phyloP scores from a whole-genome alignment of 768 basidiomycete genomes.

The Lactarius sanguifluus region DNA sequence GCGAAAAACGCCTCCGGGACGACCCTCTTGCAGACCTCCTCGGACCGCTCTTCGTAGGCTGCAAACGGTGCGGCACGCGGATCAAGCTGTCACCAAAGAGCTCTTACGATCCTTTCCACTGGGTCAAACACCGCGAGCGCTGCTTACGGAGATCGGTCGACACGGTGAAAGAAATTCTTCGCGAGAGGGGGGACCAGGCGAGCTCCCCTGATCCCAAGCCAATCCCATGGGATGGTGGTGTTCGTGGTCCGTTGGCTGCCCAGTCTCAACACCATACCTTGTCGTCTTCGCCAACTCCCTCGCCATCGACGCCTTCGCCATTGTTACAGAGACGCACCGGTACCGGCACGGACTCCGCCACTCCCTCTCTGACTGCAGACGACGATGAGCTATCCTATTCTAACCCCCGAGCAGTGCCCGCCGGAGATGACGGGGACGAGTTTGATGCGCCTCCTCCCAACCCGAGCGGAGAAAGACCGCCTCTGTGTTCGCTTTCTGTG shows the following conservation, averaged over 20 bases:
- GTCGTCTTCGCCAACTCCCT: conserved; percentile 12
- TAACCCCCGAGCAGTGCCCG: background rate
- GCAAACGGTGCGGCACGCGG: conserved; percentile 27
- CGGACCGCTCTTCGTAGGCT: conserved; percentile 26
- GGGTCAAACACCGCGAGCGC: conserved; percentile 30
- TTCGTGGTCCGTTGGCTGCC: background rate
- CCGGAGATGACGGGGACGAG: conserved; percentile 5
- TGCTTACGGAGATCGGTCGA: conserved; percentile 27
- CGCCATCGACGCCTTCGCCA: conserved; percentile 5
- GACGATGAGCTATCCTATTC: conserved; percentile 21
- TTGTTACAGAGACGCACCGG: conserved; percentile 4
- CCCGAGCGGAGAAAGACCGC: conserved; percentile 5
- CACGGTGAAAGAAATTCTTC: conserved; percentile 23
- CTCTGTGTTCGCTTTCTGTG: conserved; percentile 23
- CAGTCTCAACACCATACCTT: background rate
- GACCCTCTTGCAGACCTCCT: conserved; percentile 31
- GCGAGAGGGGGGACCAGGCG: conserved; percentile 17
- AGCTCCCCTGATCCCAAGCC: conserved; percentile 1
- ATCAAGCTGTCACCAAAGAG: conserved; percentile 31
- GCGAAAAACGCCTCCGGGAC: conserved; percentile 25
- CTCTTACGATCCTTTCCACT: conserved; percentile 29
- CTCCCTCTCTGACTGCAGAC: conserved; percentile 24
- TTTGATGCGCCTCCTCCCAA: background rate
- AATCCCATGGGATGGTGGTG: background rate
- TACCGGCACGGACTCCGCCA: conserved; percentile 9